Evolutionary conservation across 805 yeast species (phyloP).

Genomic region (Blastobotrys muscicola): DNA sequence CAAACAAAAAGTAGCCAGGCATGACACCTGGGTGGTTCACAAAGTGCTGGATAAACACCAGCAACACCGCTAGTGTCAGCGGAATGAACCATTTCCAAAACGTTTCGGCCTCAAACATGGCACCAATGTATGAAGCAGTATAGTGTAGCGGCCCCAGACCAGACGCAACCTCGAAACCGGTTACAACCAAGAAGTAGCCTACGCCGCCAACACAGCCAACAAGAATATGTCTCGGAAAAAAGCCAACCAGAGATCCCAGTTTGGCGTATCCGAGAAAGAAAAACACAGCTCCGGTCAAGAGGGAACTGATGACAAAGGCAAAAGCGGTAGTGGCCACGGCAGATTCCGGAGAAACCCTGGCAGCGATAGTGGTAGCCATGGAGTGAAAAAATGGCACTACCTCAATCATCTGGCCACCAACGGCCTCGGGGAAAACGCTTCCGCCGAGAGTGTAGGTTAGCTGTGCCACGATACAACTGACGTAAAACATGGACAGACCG

Average conservation of each 20-base stretch:
- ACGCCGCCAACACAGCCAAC: constrained; percentile 99
- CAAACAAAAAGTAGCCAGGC: constrained; percentile 67
- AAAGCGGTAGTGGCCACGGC: constrained; percentile 79
- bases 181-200: constrained; percentile 81
- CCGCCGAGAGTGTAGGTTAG: constrained; percentile 84
- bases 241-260: constrained; percentile 82
- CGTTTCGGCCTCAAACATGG: constrained; percentile 34
- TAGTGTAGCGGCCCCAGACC: constrained; percentile 66
- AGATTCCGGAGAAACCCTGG: constrained; percentile 36
- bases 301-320: constrained; percentile 72
- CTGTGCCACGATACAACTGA: constrained; percentile 85
- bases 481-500: constrained; percentile 89
- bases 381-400: constrained; percentile 97
- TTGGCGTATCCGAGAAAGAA: constrained; percentile 64
- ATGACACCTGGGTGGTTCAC: constrained; percentile 64
- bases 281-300: constrained; percentile 81
- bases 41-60: constrained; percentile 55
- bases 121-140: constrained; percentile 37
- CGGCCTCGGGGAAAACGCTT: constrained; percentile 79
- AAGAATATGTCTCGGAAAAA: constrained; percentile 90
- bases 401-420: constrained; percentile 98
- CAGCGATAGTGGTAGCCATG: constrained; percentile 71
- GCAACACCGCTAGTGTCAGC: constrained; percentile 46
- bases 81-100: constrained; percentile 69
- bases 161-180: constrained; percentile 89